Evolutionary conservation across 345 rosid genomes (phyloP), one percentile per base, ranked within the genome.

Genomic region (Hypericum androsaemum): DNA sequence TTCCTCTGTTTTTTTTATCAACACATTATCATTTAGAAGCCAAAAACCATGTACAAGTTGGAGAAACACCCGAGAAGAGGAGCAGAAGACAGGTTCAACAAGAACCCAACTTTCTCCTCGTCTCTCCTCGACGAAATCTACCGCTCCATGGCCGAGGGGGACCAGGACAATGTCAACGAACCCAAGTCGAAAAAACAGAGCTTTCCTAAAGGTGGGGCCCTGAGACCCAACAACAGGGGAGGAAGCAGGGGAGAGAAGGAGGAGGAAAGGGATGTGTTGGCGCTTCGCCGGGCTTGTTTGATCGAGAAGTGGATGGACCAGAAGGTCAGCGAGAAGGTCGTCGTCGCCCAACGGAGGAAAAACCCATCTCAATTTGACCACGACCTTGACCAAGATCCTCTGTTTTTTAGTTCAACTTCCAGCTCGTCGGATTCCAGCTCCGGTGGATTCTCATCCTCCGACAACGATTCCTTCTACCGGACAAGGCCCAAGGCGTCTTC

Each of bases 91-190:
- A 22, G 32, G 32, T 22, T 22, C 32, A 22, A 22, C 32, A 22
- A 62, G 16, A 75, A 58, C 82, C 95, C 95, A 39, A 84, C 98
- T 58, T 90, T 88, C 71, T 90, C 98, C 35, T 88, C 98, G 5
- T 63, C 73, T 50, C 88, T 90, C 13, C 96, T 90, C 42, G 98
- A 90, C 58, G 74, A 88, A 75, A 90, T 90, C 66, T 90, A 83
- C 79, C 83, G 89, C 43, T 84, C 96, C 35, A 77, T 83, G 42
- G 92, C 75, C 22, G 89, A 75, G 2, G 64, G 76, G 1, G 71
- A 66, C 42, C 32, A 22, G 2, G 32, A 22, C 1, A 22, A 22
- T 22, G 2, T 4, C 32, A 22, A 22, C 17, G 43, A 60, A 14
- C 59, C 61, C 32, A 41, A 57, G 70, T 59, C 41, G 11, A 72